Evolutionary conservation across 768 basidiomycete genomes (phyloP).

Genomic region (Baorangia bicolor): DNA sequence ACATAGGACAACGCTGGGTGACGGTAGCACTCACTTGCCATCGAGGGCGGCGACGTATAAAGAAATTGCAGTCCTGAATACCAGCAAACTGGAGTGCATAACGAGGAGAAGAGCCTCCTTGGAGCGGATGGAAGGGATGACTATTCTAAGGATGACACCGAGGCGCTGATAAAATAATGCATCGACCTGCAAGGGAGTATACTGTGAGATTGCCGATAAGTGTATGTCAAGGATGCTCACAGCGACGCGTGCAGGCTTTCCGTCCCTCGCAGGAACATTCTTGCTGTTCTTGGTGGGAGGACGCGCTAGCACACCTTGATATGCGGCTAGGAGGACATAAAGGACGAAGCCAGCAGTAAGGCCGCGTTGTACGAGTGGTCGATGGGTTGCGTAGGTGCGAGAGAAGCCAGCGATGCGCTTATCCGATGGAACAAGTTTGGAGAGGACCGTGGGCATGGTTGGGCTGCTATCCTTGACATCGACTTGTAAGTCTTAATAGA

Average conservation of each 20-base stretch:
- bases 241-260: constrained; percentile 61
- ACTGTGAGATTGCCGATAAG: background rate
- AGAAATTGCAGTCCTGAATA: constrained; percentile 88
- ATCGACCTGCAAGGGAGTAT: constrained; percentile 62
- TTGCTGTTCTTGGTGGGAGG: constrained; percentile 26
- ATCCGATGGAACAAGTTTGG: constrained; percentile 30
- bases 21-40: constrained; percentile 61
- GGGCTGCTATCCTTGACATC: background rate
- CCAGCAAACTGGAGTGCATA: constrained; percentile 86
- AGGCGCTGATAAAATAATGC: constrained; percentile 86
- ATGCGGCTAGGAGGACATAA: constrained; percentile 68
- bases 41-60: constrained; percentile 94
- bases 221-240: constrained; percentile 40
- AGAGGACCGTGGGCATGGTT: constrained; percentile 32
- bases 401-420: constrained; percentile 44
- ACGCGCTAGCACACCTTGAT: constrained; percentile 51
- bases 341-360: constrained; percentile 69
- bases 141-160: constrained; percentile 73
- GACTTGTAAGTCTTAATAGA: background rate
- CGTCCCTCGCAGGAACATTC: constrained; percentile 26
- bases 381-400: constrained; percentile 57
- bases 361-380: constrained; percentile 69
- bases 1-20: background rate
- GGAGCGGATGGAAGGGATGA: constrained; percentile 81
- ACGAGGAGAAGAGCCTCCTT: constrained; percentile 85